A percentile compares a stretch with the other conserved stretches of the same genome.
Conservation (phyloP, 805 yeast genomes). For the Teunomyces kruisii region DNA sequence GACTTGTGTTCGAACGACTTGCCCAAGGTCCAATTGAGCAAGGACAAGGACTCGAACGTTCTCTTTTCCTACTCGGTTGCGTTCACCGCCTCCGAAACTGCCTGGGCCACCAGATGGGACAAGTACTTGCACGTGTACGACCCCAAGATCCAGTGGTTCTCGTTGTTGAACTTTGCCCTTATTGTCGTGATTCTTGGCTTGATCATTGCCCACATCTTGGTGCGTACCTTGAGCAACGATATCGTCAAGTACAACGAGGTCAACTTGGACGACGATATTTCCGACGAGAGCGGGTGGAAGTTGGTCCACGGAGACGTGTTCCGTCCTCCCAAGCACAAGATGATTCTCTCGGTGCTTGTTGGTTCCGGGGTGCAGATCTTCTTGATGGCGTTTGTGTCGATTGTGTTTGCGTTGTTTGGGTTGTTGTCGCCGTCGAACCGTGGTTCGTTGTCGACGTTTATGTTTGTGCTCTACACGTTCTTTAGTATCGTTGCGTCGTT, state of each 20-base stretch:
- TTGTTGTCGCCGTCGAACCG: slow-evolving; percentile 91
- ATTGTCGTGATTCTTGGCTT: slow-evolving; percentile 75
- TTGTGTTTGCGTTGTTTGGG: slow-evolving; percentile 83
- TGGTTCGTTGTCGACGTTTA: slow-evolving; percentile 88
- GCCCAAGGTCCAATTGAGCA: slow-evolving; percentile 48
- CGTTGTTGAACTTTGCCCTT: slow-evolving; percentile 80
- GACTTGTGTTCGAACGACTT: slow-evolving; percentile 32
- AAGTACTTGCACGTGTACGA: slow-evolving; percentile 88
- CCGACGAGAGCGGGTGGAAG: slow-evolving; percentile 97
- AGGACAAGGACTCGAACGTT: slow-evolving; percentile 56
- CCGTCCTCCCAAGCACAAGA: slow-evolving; percentile 71
- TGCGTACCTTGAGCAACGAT: slow-evolving; percentile 80
- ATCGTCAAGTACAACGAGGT: slow-evolving; percentile 86
- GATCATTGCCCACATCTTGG: slow-evolving; percentile 74
- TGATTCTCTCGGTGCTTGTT: slow-evolving; percentile 73
- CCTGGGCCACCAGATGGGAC: slow-evolving; percentile 99
- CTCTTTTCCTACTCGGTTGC: slow-evolving; percentile 79
- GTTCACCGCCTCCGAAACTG: slow-evolving; percentile 67
- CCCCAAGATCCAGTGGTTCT: slow-evolving; percentile 95
- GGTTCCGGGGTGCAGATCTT: slow-evolving; percentile 89
- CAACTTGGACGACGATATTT: slow-evolving; percentile 80
- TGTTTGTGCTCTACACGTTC: slow-evolving; percentile 79
- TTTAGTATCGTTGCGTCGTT: slow-evolving; percentile 84
- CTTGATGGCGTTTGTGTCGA: slow-evolving; percentile 69
- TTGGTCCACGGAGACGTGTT: slow-evolving; percentile 93